Evolutionary conservation across 257 asterid species (phyloP).

Genomic region (Penstemon davidsonii): DNA sequence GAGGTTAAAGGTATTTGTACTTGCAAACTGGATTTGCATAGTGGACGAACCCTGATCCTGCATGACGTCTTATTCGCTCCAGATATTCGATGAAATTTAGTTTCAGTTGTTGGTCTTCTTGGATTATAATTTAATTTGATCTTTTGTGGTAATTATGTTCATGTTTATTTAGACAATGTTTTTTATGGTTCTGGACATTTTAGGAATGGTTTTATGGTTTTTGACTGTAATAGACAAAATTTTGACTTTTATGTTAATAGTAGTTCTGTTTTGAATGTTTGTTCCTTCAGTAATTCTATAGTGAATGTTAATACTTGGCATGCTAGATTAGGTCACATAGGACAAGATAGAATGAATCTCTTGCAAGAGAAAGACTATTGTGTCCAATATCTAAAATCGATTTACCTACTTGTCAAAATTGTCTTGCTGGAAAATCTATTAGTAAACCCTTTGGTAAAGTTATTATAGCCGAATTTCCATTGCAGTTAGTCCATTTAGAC

Average conservation of each 20-base stretch:
- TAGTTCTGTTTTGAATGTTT: neutral
- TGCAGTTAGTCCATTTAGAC: too few relatives aligned
- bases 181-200: neutral
- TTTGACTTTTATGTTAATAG: neutral
- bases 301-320: neutral
- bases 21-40: constrained; percentile 3
- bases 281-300: neutral
- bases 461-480: too few relatives aligned
- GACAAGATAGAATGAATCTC: constrained; percentile 1
- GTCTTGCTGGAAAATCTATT: constrained; percentile 3
- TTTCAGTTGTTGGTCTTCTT: neutral
- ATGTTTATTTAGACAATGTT: neutral
- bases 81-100: neutral
- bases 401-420: constrained; percentile 12
- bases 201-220: too few relatives aligned
- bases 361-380: neutral
- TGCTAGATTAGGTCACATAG: neutral
- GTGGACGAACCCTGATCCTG: neutral
- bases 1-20: neutral
- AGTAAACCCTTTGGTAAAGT: constrained; percentile 1
- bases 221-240: too few relatives aligned
- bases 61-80: neutral
- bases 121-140: neutral
- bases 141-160: neutral
- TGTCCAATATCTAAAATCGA: constrained; percentile 1